Evolutionary conservation across 345 rosid genomes (phyloP).

Genomic region (Acer negundo): DNA sequence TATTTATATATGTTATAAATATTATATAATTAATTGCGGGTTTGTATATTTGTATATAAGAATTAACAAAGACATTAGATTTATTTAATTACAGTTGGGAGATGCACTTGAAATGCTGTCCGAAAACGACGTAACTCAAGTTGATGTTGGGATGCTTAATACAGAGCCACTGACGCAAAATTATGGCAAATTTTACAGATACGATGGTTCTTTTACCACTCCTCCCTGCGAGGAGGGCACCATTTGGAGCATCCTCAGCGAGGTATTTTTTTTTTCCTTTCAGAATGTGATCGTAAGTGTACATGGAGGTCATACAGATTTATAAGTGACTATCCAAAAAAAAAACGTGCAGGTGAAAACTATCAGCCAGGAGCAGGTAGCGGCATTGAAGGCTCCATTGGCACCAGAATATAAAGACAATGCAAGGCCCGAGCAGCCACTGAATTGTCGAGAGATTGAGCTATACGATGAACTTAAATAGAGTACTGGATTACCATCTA

Average conservation of each 20-base stretch:
- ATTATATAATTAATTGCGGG: too few species aligned
- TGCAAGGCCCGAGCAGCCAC: conserved; percentile 63
- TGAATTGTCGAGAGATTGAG: conserved; percentile 53
- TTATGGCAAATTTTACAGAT: conserved; percentile 56
- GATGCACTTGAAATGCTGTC: conserved; percentile 35
- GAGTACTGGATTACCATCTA: too few species aligned
- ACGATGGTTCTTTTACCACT: conserved; percentile 74
- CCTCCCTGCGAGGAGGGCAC: conserved; percentile 80
- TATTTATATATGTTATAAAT: neutral
- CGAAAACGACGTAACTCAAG: conserved; percentile 32
- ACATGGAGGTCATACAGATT: too few species aligned
- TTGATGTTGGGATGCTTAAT: conserved; percentile 46
- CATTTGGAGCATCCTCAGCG: conserved; percentile 56
- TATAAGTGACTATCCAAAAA: neutral
- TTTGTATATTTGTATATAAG: too few species aligned
- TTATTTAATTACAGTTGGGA: conserved; percentile 39
- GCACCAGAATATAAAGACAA: conserved; percentile 37
- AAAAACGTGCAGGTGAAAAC: conserved; percentile 49
- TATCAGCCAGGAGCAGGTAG: conserved; percentile 62
- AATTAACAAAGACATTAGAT: too few species aligned
- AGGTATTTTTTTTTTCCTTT: conserved; percentile 40
- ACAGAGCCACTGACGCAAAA: conserved; percentile 40
- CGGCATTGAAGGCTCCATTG: conserved; percentile 54
- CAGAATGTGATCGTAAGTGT: too few species aligned
- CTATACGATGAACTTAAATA: neutral